phyloP scores from a whole-genome alignment of 164 flowering plant species.

The Magnolia sinica region DNA sequence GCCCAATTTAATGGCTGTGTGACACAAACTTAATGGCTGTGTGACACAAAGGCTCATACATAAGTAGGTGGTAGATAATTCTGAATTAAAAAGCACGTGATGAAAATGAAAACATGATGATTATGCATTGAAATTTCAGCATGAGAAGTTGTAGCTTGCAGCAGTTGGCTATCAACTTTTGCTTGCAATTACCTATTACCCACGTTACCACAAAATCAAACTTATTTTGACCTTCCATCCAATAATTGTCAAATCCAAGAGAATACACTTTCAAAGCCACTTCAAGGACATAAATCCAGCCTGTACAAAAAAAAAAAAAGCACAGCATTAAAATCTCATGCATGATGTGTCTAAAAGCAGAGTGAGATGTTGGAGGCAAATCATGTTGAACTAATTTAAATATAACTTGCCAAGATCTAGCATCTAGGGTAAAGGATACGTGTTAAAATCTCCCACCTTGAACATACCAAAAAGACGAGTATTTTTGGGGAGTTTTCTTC shows the following conservation, averaged over 20 bases:
- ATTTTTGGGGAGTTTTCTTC: no score
- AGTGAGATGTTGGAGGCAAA: background rate
- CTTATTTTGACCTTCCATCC: conserved; percentile 93
- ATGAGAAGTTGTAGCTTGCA: background rate
- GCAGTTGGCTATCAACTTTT: background rate
- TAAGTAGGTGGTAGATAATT: no score
- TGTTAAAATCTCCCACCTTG: no score
- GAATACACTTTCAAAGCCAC: conserved; percentile 81
- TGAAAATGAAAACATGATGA: no score
- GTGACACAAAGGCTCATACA: no score
- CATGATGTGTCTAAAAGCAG: background rate
- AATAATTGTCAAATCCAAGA: conserved; percentile 73
- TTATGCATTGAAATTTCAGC: background rate
- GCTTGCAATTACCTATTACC: conserved; percentile 66
- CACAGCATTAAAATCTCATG: conserved; percentile 4
- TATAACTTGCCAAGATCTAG: no score
- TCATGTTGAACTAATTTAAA: no score
- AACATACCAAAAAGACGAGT: no score
- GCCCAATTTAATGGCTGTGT: no score
- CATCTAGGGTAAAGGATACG: no score
- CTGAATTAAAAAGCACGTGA: no score
- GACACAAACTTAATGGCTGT: no score
- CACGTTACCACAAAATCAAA: conserved; percentile 88
- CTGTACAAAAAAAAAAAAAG: conserved; percentile 36
- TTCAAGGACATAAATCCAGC: conserved; percentile 93